These are phyloP conservation scores for Penstemon barbatus DNA, from an alignment of 257 asterid genomes.

Conservation along the genomic window DNA sequence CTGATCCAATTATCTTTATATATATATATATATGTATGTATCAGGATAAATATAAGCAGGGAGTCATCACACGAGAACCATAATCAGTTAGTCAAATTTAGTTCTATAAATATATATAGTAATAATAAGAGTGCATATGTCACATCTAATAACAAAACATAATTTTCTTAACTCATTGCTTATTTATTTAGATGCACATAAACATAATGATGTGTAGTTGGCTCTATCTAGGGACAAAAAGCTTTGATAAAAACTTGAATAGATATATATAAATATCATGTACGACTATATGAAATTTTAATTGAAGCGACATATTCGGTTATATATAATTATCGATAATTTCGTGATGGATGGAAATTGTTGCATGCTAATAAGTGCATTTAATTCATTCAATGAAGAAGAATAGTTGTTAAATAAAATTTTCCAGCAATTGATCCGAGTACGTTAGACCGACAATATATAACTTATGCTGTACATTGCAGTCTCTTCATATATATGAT, in stretches of 20 bases:
- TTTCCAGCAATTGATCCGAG: too few relatives aligned
- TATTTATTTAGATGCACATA: not conserved
- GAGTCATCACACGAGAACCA: not conserved
- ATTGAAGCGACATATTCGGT: not conserved
- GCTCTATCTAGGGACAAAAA: not conserved
- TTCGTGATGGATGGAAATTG: too few relatives aligned
- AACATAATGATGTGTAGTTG: not conserved
- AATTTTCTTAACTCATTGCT: not conserved
- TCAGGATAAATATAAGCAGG: not conserved
- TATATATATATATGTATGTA: not conserved
- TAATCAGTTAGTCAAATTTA: not conserved
- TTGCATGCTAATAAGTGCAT: too few relatives aligned
- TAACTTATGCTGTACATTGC: too few relatives aligned
- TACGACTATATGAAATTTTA: not conserved
- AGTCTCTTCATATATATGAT: too few relatives aligned
- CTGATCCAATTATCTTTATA: not conserved
- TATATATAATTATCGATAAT: too few relatives aligned
- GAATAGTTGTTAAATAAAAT: too few relatives aligned
- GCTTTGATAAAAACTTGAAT: not conserved
- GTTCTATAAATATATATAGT: not conserved
- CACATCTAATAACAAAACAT: not conserved
- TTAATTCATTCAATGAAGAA: too few relatives aligned
- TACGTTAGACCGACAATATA: too few relatives aligned
- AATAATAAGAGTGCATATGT: not conserved
- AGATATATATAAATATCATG: not conserved